Evolutionary conservation across 2,329 filamentous ascomycete species (phyloP), one percentile per base, ranked within the genome.

Genomic region (Lasiodiplodia gonubiensis): DNA sequence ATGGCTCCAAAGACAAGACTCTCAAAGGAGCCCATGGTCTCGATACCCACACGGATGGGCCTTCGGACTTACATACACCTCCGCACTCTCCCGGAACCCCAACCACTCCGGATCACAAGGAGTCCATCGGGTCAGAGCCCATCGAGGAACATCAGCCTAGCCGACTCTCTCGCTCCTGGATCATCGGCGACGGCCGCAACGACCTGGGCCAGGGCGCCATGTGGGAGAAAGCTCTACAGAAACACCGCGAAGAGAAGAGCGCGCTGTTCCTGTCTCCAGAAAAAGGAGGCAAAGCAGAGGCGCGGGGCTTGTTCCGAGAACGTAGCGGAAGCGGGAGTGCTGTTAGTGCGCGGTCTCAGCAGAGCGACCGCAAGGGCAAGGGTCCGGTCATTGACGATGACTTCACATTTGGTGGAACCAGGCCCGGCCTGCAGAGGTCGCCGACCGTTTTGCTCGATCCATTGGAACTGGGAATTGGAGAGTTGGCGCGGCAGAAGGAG

Each of bases 211-310:
- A 73, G 2, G 67, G 71, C 3, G 71, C 74, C 16, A 71, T 79
- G 21, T 80, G 78, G 78, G 74, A 79, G 59, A 71, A 71, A 48
- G 78, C 78, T 33, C 68, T 79, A n/a, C 74, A 76, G 67, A 72
- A 73, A 16, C 73, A 79, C 49, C 77, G 77, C 63, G 72, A 78
- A 16, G 77, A 80, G 67, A 75, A 74, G 48, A 71, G 73, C 27
- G 72, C 72, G 6, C 70, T 80, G 66, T 78, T 78, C 30, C 69
- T 79, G 10, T 71, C 75, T 8, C 69, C 74, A 27, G 74, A 79
- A 57, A 75, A 74, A 6, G 77, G 78, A 14, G 75, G 66, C 16
- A 66, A 59, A 27, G 52, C 42, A 3, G 54, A 66, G 37, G 51
- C 66, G 10, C 51, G 59, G 3, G 39, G 57, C 12, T 30, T 67